Percentiles rank a stretch among this genome's conserved stretches.
These are phyloP conservation scores for Chlorella sp. DNA, from an alignment of 139 green algal species.

Conservation along the genomic window DNA sequence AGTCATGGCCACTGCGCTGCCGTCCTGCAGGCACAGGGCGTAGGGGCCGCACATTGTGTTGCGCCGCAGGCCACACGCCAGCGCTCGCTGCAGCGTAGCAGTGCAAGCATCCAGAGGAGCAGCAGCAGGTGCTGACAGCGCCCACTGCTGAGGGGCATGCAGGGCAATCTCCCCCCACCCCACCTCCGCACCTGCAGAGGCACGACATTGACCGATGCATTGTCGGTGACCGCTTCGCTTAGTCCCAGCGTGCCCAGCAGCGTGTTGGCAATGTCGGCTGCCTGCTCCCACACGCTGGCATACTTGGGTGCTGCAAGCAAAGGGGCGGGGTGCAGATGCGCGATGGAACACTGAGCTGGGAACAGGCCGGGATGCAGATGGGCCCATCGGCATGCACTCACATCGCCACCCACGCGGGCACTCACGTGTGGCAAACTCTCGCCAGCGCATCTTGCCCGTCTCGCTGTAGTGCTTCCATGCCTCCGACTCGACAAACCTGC, in stretches of 20 bases:
- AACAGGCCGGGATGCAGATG: background rate
- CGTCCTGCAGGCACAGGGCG: conserved; percentile 14
- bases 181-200: conserved; percentile 26
- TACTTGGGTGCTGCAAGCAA: conserved; percentile 2
- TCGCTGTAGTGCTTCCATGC: conserved; percentile 45
- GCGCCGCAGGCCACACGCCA: too few species aligned
- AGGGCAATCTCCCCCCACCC: too few species aligned
- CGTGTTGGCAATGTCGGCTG: conserved; percentile 21
- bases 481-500: conserved; percentile 42
- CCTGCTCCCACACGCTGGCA: conserved; percentile 22
- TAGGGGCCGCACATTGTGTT: too few species aligned
- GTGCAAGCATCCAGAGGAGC: too few species aligned
- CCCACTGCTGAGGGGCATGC: too few species aligned
- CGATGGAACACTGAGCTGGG: background rate
- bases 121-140: too few species aligned
- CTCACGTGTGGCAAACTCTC: conserved; percentile 66
- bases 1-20: conserved; percentile 58
- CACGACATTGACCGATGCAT: conserved; percentile 73
- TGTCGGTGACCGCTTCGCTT: conserved; percentile 73
- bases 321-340: background rate
- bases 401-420: background rate
- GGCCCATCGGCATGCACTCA: background rate
- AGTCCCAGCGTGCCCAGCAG: conserved; percentile 27
- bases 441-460: conserved; percentile 59
- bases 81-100: too few species aligned